Evolutionary conservation across 495 filamentous ascomycete species (phyloP), one percentile per base, ranked within the genome.

Genomic region (Neurospora sp.): DNA sequence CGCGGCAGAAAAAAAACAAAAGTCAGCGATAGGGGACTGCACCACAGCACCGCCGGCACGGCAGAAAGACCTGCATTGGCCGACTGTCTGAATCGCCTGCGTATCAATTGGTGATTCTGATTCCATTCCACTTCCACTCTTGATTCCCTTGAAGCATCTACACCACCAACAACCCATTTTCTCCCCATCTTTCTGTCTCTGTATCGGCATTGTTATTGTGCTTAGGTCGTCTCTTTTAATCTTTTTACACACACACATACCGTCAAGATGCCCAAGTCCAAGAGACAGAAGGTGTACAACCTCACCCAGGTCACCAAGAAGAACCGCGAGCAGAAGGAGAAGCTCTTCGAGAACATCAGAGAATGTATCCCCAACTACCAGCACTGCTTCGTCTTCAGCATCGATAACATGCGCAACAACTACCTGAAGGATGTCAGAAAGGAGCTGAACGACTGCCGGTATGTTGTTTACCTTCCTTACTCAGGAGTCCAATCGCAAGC

Each of bases 371-470:
- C 94, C 76, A 82, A 91, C 77, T 96, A 96, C 87, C 89, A 94
- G 78, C 89, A 94, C 83, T 90, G 94, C 83, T 95, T 96, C 84
- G 92, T 98, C 81, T 97, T 98, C 82, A 87, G 87, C 73, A 90
- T 98, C 72, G 91, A 97, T 79, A 98, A 99, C 86, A 99, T 99
- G 96, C 93, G 96, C 76, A 99, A 99, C 82, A 97, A 92, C 53
- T 94, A 97, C 82, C 84, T 99, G 80, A 98, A 98, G 84, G 90
- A 93, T 78, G 93, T 98, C 74, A 88, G 96, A 72, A 86, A 89
- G 53, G 90, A 97, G 75, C 89, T 98, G 72, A 84, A 86, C 70
- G 93, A 97, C 82, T 92, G 91, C 85, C 88, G 96, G 92, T 97
- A 85, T 71, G 85, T 69, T 53, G 45, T 65, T 53, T 72, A 35